A percentile compares a stretch with the other conserved stretches of the same genome.
phyloP scores from a whole-genome alignment of 768 basidiomycete species.

The Leucocoprinus leucothites region DNA sequence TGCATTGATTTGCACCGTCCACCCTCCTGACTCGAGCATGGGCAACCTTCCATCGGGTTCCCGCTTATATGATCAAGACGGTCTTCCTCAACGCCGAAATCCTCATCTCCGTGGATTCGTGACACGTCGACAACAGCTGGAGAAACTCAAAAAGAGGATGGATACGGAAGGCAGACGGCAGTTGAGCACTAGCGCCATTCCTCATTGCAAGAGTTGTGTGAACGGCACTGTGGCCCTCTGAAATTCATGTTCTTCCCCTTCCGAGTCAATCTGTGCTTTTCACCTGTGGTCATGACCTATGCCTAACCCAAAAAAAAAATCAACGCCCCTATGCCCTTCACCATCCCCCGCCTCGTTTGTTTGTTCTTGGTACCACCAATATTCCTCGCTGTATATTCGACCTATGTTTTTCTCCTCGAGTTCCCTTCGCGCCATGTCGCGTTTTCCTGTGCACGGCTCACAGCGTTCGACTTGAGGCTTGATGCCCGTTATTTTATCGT shows the following conservation, averaged over 20 bases:
- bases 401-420: not conserved
- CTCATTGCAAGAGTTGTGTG: constrained; percentile 38
- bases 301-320: constrained; percentile 4
- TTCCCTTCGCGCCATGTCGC: not conserved
- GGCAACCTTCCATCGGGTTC: not conserved
- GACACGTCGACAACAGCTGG: constrained; percentile 63
- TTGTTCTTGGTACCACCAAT: not conserved
- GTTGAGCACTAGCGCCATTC: constrained; percentile 24
- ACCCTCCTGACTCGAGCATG: constrained; percentile 1
- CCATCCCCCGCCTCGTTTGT: constrained; percentile 15
- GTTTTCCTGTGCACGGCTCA: constrained; percentile 12
- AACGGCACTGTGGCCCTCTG: constrained; percentile 34
- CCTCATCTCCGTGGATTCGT: constrained; percentile 39
- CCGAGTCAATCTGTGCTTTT: constrained; percentile 12
- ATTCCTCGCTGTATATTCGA: not conserved
- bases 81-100: not conserved
- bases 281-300: not conserved
- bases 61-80: constrained; percentile 7
- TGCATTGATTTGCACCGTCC: constrained; percentile 8
- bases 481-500: constrained; percentile 24
- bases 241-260: constrained; percentile 10
- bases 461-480: constrained; percentile 24
- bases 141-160: constrained; percentile 56
- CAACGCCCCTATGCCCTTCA: not conserved
- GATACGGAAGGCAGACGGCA: constrained; percentile 32